These are phyloP conservation scores for Rhodosporidiobolus sp. DNA, from an alignment of 768 basidiomycete species.

Conservation along the genomic window DNA sequence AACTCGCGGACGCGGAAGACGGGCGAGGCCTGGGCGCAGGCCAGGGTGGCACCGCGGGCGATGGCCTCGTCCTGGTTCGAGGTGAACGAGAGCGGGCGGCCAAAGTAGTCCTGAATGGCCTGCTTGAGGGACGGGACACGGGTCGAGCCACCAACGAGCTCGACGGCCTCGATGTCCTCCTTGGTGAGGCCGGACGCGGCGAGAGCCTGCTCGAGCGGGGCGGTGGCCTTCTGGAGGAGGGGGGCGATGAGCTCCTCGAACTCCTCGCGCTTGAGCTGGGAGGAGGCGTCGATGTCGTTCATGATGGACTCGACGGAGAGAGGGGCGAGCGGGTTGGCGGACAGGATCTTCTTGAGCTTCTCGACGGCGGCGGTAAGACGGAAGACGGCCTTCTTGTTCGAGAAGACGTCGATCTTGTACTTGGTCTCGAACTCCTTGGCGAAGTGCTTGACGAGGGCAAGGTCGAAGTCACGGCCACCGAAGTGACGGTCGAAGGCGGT, in stretches of 20 bases:
- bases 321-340: constrained; percentile 83
- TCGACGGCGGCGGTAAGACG: constrained; percentile 83
- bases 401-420: constrained; percentile 94
- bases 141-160: constrained; percentile 89
- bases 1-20: constrained; percentile 98
- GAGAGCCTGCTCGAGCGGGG: constrained; percentile 74
- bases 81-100: constrained; percentile 80
- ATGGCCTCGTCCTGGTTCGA: constrained; percentile 98
- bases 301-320: constrained; percentile 93
- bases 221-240: constrained; percentile 71
- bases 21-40: constrained; percentile 94
- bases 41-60: constrained; percentile 92
- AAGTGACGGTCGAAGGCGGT: constrained; percentile 90
- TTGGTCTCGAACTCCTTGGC: constrained; percentile 88
- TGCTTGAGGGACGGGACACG: constrained; percentile 89
- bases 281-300: constrained; percentile 90
- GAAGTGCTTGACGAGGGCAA: constrained; percentile 82
- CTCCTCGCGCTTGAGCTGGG: constrained; percentile 74
- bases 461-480: constrained; percentile 95
- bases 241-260: constrained; percentile 73
- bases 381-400: constrained; percentile 88
- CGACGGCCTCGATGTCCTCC: constrained; percentile 83
- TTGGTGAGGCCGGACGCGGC: constrained; percentile 72
- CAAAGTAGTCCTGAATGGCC: constrained; percentile 80
- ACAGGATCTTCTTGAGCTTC: constrained; percentile 91